A percentile compares a stretch with the other conserved stretches of the same genome.
Conservation (phyloP, 306 rosid species). For the Medicago lupulina region DNA sequence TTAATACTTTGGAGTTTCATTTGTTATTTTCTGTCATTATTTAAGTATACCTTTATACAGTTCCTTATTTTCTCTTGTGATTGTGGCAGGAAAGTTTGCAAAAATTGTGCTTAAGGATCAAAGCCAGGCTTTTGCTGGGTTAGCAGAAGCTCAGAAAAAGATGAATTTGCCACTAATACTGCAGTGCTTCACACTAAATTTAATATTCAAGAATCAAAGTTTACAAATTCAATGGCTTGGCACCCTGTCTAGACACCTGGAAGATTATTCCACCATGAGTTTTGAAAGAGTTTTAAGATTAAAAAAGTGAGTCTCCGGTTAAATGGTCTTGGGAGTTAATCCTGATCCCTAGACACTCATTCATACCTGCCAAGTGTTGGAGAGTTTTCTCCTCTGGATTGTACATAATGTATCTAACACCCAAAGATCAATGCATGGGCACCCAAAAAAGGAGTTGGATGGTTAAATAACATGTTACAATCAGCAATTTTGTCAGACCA, state of each 20-base stretch:
- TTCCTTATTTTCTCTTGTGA: slow-evolving; percentile 1
- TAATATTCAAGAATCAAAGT: background rate
- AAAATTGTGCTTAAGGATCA: slow-evolving; percentile 13
- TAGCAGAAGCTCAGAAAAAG: background rate
- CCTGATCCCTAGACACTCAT: background rate
- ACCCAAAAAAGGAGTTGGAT: background rate
- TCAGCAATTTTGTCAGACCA: background rate
- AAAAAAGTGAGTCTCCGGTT: background rate
- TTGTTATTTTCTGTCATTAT: slow-evolving; percentile 7
- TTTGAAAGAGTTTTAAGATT: background rate
- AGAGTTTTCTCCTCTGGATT: background rate
- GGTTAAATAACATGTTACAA: background rate
- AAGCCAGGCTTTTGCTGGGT: background rate
- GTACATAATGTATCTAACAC: background rate
- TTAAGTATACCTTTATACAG: background rate
- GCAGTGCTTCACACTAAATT: background rate
- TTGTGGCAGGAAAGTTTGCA: background rate
- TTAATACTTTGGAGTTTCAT: background rate
- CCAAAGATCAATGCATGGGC: background rate
- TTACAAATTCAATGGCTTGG: background rate
- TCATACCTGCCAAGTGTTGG: background rate
- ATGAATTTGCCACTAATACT: background rate
- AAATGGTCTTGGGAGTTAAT: background rate
- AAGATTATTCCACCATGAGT: background rate
- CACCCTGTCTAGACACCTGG: background rate